phyloP scores from a whole-genome alignment of 768 basidiomycete genomes.

The Trametes sanguinea region DNA sequence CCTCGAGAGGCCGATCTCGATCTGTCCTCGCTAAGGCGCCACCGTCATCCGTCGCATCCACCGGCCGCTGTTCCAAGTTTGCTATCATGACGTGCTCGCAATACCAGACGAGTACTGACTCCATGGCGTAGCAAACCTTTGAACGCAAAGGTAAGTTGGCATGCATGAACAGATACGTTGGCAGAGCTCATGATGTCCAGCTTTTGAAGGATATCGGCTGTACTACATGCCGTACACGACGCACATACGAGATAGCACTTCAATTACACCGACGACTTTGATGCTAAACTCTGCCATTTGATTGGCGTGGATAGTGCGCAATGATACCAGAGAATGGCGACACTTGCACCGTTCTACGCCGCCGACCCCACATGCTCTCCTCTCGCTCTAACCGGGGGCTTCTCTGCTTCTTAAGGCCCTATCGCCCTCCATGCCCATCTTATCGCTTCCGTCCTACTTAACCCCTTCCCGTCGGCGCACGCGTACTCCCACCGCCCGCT shows the following conservation, averaged over 20 bases:
- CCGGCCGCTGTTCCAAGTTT: no score
- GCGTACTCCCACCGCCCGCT: background rate
- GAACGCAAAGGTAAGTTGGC: no score
- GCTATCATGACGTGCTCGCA: no score
- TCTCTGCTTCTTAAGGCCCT: slow-evolving; percentile 14
- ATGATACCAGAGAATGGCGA: slow-evolving; percentile 14
- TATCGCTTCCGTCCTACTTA: slow-evolving; percentile 7
- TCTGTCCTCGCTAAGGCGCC: no score
- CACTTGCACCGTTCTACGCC: background rate
- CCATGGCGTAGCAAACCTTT: no score
- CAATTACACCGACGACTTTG: background rate
- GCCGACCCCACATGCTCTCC: slow-evolving; percentile 4
- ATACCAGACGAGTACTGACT: no score
- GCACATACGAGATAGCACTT: background rate
- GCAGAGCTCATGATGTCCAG: no score
- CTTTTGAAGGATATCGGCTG: no score
- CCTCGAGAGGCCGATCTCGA: no score
- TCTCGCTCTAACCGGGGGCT: background rate
- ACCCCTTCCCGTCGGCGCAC: background rate
- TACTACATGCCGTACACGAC: no score
- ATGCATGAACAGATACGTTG: no score
- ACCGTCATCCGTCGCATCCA: no score
- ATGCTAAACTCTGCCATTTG: background rate
- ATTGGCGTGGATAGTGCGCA: slow-evolving; percentile 12
- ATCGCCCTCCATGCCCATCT: slow-evolving; percentile 4